phyloP scores from a whole-genome alignment of 352 stramenopile species.

The Blastocystis sp. region DNA sequence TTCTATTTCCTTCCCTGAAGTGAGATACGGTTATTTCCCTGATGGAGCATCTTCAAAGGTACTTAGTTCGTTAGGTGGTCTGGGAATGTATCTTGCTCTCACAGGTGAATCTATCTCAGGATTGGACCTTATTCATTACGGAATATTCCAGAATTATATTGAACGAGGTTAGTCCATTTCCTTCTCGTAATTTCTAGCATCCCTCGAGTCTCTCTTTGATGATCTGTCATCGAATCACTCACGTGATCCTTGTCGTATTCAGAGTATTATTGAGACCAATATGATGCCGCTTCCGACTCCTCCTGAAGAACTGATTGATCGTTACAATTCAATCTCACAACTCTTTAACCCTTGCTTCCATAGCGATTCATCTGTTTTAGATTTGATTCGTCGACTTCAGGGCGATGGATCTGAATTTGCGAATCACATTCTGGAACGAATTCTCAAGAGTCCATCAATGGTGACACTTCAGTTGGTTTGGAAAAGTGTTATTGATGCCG shows the following conservation, averaged over 20 bases:
- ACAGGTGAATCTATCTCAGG: background rate
- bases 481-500: background rate
- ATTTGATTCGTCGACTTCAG: constrained; percentile 27
- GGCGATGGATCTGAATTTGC: constrained; percentile 2
- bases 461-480: background rate
- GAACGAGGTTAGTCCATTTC: background rate
- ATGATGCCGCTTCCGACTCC: background rate
- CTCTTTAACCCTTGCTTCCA: constrained; percentile 64
- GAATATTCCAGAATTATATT: background rate
- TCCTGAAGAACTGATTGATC: background rate
- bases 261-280: background rate
- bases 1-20: background rate
- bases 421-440: background rate
- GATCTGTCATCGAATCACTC: constrained; percentile 6
- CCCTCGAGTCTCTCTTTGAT: background rate
- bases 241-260: background rate
- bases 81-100: constrained; percentile 58
- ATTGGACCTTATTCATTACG: constrained; percentile 8
- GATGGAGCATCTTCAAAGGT: constrained; percentile 34
- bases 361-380: background rate
- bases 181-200: background rate
- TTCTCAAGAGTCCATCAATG: background rate
- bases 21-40: constrained; percentile 3
- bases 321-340: background rate
- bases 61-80: constrained; percentile 25